These are phyloP conservation scores for Colletotrichum shisoi DNA, from an alignment of 2,329 filamentous ascomycete genomes.

Conservation along the genomic window DNA sequence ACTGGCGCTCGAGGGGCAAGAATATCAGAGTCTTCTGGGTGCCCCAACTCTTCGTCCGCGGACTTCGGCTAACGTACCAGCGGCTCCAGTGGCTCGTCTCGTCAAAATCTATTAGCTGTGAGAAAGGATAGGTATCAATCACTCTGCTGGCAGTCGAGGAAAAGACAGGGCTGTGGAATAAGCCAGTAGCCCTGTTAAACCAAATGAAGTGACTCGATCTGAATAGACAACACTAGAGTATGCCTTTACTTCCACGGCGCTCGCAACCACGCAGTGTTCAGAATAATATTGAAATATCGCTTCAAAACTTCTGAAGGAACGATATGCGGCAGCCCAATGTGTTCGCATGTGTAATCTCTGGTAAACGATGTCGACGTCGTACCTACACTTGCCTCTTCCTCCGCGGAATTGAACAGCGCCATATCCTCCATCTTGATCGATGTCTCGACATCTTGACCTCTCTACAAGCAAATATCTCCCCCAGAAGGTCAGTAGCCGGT, in stretches of 20 bases:
- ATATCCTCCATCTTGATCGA: slow-evolving; percentile 2
- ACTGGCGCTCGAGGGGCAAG: not conserved
- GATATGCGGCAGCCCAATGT: too few species aligned
- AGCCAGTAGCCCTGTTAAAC: too few species aligned
- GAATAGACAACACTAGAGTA: not conserved
- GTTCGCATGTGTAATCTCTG: not conserved
- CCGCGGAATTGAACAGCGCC: not conserved
- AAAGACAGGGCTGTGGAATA: not conserved
- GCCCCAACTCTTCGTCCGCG: not conserved
- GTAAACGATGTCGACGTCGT: not conserved
- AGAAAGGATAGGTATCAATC: not conserved
- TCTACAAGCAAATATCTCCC: not conserved
- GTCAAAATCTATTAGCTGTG: not conserved
- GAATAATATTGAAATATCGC: not conserved
- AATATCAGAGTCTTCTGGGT: not conserved
- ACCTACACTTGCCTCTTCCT: not conserved
- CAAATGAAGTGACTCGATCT: not conserved
- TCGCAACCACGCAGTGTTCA: not conserved
- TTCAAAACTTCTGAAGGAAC: not conserved
- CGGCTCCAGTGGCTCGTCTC: not conserved
- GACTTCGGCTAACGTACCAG: too few species aligned
- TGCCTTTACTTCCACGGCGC: not conserved
- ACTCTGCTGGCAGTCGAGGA: not conserved
- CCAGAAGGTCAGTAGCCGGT: too few species aligned
- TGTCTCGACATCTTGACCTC: not conserved